These are phyloP conservation scores for Firmiana major DNA, from an alignment of 345 rosid species.

Conservation along the genomic window DNA sequence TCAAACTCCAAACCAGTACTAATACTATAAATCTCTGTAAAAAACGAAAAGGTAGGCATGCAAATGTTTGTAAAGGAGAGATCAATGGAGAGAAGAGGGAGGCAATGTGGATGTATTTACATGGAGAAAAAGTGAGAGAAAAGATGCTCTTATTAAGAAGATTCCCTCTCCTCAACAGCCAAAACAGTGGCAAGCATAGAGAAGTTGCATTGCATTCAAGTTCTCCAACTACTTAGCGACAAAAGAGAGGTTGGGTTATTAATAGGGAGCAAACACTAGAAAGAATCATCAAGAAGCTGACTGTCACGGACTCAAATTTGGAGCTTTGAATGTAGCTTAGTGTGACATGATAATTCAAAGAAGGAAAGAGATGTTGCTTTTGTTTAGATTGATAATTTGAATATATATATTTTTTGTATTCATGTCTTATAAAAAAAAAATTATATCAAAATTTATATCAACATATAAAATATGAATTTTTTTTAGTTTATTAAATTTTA, in stretches of 20 bases:
- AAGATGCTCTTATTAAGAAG: neutral
- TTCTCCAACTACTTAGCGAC: constrained; percentile 37
- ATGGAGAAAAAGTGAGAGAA: neutral
- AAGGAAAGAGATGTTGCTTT: neutral
- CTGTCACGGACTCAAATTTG: constrained; percentile 28
- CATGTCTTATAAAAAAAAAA: no score
- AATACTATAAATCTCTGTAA: no score
- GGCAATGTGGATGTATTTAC: neutral
- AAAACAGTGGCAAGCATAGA: neutral
- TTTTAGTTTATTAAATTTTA: no score
- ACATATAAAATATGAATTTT: no score
- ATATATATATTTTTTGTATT: no score
- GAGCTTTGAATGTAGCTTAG: constrained; percentile 5
- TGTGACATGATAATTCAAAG: neutral
- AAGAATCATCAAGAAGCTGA: constrained; percentile 28
- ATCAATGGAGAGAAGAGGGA: neutral
- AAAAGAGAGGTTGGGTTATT: constrained; percentile 39
- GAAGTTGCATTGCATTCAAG: constrained; percentile 31
- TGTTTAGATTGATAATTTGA: neutral
- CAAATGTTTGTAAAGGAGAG: neutral
- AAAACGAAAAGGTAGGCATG: neutral
- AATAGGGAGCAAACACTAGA: constrained; percentile 26
- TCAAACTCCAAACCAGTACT: no score
- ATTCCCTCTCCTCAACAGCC: neutral
- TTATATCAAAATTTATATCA: no score